Conservation (phyloP, 371 early-diverging fungal genomes). For the Apophysomyces elegans region DNA sequence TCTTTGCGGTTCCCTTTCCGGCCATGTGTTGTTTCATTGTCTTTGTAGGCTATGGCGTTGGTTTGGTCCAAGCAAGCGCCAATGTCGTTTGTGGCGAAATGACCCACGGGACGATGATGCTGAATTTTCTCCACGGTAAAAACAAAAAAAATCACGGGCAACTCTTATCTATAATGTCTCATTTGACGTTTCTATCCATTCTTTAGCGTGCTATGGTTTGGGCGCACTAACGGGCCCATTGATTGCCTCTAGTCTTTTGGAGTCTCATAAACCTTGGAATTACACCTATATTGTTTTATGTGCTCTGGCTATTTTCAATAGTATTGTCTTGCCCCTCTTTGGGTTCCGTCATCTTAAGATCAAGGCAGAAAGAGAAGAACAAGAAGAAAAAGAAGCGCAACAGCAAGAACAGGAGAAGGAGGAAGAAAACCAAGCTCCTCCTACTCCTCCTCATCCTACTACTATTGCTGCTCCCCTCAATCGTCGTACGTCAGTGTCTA, state of each 20-base stretch:
- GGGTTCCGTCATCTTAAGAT: constrained; percentile 17
- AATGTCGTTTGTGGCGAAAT: constrained; percentile 31
- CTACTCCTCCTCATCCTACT: background rate
- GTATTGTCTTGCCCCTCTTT: constrained; percentile 12
- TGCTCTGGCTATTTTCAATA: constrained; percentile 19
- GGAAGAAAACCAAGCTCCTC: no score
- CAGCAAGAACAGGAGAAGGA: background rate
- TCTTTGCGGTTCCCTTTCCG: constrained; percentile 27
- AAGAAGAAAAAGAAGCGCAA: background rate
- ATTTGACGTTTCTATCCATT: background rate
- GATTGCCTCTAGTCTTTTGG: constrained; percentile 24
- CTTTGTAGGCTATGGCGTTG: constrained; percentile 28
- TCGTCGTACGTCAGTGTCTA: background rate
- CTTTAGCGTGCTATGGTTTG: constrained; percentile 29
- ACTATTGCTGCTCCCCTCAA: background rate
- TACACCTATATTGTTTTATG: constrained; percentile 25
- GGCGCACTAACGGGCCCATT: constrained; percentile 32
- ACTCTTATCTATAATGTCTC: no score
- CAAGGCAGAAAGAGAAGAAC: constrained; percentile 14
- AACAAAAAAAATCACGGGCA: background rate
- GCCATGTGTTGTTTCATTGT: constrained; percentile 26
- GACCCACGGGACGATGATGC: constrained; percentile 23
- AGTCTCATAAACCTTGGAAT: constrained; percentile 22
- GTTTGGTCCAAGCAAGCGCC: constrained; percentile 21
- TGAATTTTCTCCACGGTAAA: constrained; percentile 38